phyloP scores from a whole-genome alignment of 768 basidiomycete genomes.

The Phanerochaete carnosa region DNA sequence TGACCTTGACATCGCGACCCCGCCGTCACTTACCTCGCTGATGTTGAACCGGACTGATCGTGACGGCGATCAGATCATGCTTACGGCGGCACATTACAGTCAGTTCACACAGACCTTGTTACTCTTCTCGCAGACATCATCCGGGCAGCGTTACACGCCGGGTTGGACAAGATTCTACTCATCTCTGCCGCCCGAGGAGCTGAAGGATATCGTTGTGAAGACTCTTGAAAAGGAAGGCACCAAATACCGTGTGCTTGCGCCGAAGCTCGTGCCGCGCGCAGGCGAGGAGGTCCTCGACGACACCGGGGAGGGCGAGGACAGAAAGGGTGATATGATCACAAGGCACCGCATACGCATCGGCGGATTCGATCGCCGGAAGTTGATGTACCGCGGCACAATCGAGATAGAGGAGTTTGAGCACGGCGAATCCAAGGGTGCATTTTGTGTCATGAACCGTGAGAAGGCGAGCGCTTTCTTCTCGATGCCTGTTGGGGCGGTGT shows the following conservation, averaged over 20 bases:
- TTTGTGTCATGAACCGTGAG: slow-evolving; percentile 69
- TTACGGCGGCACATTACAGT: slow-evolving; percentile 49
- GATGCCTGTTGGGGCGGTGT: neutral
- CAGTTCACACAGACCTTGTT: slow-evolving; percentile 81
- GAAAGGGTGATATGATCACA: neutral
- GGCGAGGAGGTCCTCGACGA: neutral
- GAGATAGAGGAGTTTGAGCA: slow-evolving; percentile 61
- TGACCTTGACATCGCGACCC: slow-evolving; percentile 70
- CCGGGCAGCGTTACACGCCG: slow-evolving; percentile 67
- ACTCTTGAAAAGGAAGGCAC: slow-evolving; percentile 47
- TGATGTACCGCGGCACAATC: slow-evolving; percentile 72
- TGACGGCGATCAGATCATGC: slow-evolving; percentile 63
- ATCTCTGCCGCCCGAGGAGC: slow-evolving; percentile 45
- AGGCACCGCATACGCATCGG: slow-evolving; percentile 52
- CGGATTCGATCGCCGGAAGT: slow-evolving; percentile 60
- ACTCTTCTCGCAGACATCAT: slow-evolving; percentile 84
- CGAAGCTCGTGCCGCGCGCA: neutral
- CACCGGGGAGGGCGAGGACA: slow-evolving; percentile 4
- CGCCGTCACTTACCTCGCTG: slow-evolving; percentile 31
- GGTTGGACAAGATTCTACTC: slow-evolving; percentile 83
- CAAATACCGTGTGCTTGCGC: slow-evolving; percentile 43
- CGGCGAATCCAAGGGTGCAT: slow-evolving; percentile 44
- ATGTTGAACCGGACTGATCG: slow-evolving; percentile 33
- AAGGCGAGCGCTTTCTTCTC: slow-evolving; percentile 41
- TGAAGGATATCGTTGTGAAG: slow-evolving; percentile 53